A percentile compares a stretch with the other conserved stretches of the same genome.
Conservation (phyloP, 345 rosid genomes). For the Streptanthus diversifolius region DNA sequence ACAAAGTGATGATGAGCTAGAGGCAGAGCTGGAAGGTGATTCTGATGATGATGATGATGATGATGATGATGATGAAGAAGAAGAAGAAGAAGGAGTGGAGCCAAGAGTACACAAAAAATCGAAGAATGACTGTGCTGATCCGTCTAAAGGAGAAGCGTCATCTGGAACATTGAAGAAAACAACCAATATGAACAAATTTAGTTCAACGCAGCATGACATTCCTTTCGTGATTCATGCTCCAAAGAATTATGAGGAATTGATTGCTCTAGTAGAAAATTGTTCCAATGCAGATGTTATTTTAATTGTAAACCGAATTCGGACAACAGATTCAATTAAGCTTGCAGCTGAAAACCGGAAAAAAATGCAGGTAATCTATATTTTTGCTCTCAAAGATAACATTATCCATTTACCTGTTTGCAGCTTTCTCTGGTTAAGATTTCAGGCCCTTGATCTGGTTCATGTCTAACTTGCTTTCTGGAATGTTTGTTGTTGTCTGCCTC, state of each 20-base stretch:
- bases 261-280: slow-evolving; percentile 46
- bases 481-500: slow-evolving; percentile 20
- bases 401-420: background rate
- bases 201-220: slow-evolving; percentile 41
- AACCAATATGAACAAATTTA: slow-evolving; percentile 29
- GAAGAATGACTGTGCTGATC: slow-evolving; percentile 32
- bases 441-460: slow-evolving; percentile 9
- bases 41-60: slow-evolving; percentile 28
- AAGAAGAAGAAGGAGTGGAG: slow-evolving; percentile 28
- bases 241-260: slow-evolving; percentile 61
- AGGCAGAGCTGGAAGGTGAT: slow-evolving; percentile 51
- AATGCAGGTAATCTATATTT: slow-evolving; percentile 59
- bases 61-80: slow-evolving; percentile 31
- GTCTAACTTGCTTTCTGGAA: background rate
- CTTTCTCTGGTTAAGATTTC: background rate
- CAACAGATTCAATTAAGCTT: slow-evolving; percentile 61
- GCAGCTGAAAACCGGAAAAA: slow-evolving; percentile 92
- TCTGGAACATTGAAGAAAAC: slow-evolving; percentile 26
- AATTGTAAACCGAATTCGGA: slow-evolving; percentile 62
- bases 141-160: slow-evolving; percentile 4
- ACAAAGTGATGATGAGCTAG: slow-evolving; percentile 78
- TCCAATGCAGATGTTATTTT: slow-evolving; percentile 52
- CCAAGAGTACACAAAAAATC: slow-evolving; percentile 33
- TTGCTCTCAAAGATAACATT: background rate
- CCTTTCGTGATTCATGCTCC: slow-evolving; percentile 82